Evolutionary conservation across 345 rosid genomes (phyloP).

Genomic region (Boechera retrofracta): DNA sequence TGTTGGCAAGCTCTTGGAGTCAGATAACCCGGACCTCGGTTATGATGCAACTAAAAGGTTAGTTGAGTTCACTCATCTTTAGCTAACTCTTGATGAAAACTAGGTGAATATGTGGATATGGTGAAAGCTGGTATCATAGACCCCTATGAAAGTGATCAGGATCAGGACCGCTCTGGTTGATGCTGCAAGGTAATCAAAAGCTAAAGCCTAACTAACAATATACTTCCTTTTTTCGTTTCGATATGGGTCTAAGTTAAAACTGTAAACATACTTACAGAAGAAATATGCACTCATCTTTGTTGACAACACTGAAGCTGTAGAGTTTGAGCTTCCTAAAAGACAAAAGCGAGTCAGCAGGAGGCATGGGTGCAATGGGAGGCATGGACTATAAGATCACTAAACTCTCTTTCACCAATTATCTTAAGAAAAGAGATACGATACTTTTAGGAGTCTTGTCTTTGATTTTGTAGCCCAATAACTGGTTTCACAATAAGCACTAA

Average conservation of each 20-base stretch:
- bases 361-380: constrained; percentile 51
- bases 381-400: constrained; percentile 36
- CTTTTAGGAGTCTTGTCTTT: neutral
- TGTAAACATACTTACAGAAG: neutral
- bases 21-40: neutral
- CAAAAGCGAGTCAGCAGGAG: constrained; percentile 59
- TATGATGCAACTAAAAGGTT: neutral
- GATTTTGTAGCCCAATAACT: constrained; percentile 13
- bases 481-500: neutral
- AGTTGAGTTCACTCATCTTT: neutral
- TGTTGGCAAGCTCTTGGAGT: neutral
- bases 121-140: neutral
- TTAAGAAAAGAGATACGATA: neutral
- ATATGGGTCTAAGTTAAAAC: neutral
- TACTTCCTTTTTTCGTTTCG: neutral
- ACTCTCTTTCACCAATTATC: neutral
- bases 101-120: neutral
- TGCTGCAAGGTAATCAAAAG: constrained; percentile 26
- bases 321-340: constrained; percentile 72
- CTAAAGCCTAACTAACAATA: neutral
- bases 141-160: neutral
- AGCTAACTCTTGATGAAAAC: neutral
- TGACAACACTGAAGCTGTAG: constrained; percentile 86
- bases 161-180: neutral
- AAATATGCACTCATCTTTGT: constrained; percentile 48